Evolutionary conservation across 768 basidiomycete genomes (phyloP), one percentile per base, ranked within the genome.

Genomic region (Rhizopogon vesiculosus): DNA sequence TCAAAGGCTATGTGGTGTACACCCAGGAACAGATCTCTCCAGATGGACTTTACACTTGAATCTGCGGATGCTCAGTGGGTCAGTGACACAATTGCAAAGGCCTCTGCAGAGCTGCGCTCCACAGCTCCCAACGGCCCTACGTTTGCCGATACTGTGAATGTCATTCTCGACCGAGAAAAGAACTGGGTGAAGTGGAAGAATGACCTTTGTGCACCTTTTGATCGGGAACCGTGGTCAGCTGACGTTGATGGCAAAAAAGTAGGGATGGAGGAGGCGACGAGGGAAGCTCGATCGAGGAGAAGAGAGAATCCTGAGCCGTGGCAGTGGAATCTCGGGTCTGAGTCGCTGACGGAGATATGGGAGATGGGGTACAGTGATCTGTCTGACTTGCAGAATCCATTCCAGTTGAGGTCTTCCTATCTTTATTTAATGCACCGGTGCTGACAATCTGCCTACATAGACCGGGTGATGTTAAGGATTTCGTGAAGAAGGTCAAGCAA

Each of bases 111-210:
- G 61, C 73, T 93, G 25, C 80, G 83, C 13, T 83, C 86, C 62
- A 93, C 91, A 1, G 78, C 88, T 13, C 90, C 91, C 0, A 87
- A 84, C 56, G 92, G 92, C 0, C 79, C 86, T 9, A 75, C 78
- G 29, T 91, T 93, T 66, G 79, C 86, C 1, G 89, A 91, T 12
- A 89, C 89, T 0, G 85, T 89, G 25, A 74, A 68, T 51, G 74
- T 79, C 8, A 86, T 93, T 38, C 75, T 94, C 6, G 85, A 90
- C 60, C 78, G 92, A 50, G 93, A 95, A 71, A 86, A 83, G 67
- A 93, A 92, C 63, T 95, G 93, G 93, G 83, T 91, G 3, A 83
- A 80, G 59, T 94, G 91, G 92, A 94, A 94, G 73, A 89, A 89
- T 59, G 85, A 89, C 42, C 69, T 87, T 2, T 94, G 92, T 65